Conservation (phyloP, 2,329 filamentous ascomycete genomes). For the Helotiales sp. region DNA sequence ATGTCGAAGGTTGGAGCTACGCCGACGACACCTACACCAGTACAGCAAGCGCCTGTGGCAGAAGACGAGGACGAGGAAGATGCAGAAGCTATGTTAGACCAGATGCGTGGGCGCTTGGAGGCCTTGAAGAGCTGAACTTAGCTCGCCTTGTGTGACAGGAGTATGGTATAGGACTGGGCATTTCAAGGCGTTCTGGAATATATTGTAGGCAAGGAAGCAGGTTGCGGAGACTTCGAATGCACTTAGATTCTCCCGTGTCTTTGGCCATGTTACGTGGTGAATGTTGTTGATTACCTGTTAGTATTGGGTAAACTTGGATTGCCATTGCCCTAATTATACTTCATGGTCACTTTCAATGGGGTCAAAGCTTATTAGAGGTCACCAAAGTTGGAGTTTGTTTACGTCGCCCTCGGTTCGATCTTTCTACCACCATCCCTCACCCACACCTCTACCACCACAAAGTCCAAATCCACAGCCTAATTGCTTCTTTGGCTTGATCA, state of each 20-base stretch:
- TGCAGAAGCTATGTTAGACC: slow-evolving; percentile 84
- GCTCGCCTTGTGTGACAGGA: neutral
- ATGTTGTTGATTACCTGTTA: too few species aligned
- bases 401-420: too few species aligned
- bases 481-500: too few species aligned
- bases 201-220: neutral
- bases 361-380: too few species aligned
- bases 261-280: neutral
- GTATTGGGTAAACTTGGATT: too few species aligned
- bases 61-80: slow-evolving; percentile 78
- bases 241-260: neutral
- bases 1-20: slow-evolving; percentile 65
- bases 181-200: neutral
- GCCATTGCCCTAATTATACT: too few species aligned
- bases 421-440: too few species aligned
- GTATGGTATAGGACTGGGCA: neutral
- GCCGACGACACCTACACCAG: slow-evolving; percentile 53
- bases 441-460: too few species aligned
- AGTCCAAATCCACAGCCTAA: too few species aligned
- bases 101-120: slow-evolving; percentile 91
- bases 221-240: neutral
- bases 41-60: slow-evolving; percentile 51
- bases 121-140: slow-evolving; percentile 74
- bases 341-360: too few species aligned
- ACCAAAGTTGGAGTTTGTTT: too few species aligned